A percentile compares a stretch with the other conserved stretches of the same genome.
phyloP scores from a whole-genome alignment of 495 filamentous ascomycete genomes.

The Penicillium macrosclerotiorum region DNA sequence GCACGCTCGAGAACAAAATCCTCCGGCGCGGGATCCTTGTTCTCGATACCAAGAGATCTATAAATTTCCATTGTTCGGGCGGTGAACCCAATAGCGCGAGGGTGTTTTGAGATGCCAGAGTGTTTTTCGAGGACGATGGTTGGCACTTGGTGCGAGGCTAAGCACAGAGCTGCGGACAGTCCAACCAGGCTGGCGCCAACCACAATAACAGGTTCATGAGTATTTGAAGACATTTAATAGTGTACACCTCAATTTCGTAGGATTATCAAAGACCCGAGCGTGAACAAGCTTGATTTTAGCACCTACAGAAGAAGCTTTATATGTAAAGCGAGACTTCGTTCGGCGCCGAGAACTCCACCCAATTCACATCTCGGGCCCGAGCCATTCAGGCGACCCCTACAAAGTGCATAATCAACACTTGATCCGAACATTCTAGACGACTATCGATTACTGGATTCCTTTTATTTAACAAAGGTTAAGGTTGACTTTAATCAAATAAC shows the following conservation, averaged over 20 bases:
- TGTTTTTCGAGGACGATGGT: slow-evolving; percentile 34
- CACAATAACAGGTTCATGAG: slow-evolving; percentile 21
- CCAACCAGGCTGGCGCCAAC: slow-evolving; percentile 34
- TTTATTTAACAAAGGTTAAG: too few relatives aligned
- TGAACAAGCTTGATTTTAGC: too few relatives aligned
- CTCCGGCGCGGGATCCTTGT: slow-evolving; percentile 20
- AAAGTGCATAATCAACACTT: too few relatives aligned
- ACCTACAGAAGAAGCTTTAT: background rate
- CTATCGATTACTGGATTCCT: too few relatives aligned
- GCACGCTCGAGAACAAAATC: slow-evolving; percentile 24
- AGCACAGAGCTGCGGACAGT: slow-evolving; percentile 28
- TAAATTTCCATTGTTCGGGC: slow-evolving; percentile 37
- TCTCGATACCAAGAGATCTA: slow-evolving; percentile 25
- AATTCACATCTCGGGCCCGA: background rate
- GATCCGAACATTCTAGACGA: too few relatives aligned
- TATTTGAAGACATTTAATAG: background rate
- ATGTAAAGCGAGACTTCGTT: background rate
- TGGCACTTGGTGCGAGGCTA: slow-evolving; percentile 21
- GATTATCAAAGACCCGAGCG: too few relatives aligned
- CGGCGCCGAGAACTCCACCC: background rate
- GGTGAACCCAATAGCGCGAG: slow-evolving; percentile 33
- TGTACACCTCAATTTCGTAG: background rate
- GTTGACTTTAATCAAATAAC: too few relatives aligned
- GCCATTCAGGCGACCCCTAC: background rate
- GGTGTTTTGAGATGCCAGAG: slow-evolving; percentile 23